Base-by-base conservation (phyloP, 2,329 filamentous ascomycete genomes). In the Diaporthe batatas region DNA sequence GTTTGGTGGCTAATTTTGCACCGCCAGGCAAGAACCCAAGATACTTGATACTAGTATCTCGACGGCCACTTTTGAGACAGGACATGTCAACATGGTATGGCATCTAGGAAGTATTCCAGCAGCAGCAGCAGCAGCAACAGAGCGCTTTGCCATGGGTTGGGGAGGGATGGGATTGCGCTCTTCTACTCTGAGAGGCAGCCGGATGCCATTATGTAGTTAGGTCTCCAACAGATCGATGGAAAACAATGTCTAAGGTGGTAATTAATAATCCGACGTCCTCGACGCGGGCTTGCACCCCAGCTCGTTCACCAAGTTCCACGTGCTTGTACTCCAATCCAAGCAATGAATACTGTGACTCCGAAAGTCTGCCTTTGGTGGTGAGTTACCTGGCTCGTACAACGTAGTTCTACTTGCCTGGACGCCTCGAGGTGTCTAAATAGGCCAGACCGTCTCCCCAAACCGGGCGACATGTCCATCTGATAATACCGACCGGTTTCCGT, bases 151-250 rank as follows among this genome's bases (percentile, higher is more conserved):
- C 55, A 57, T 29, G 55, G 68, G 55, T 18, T 21, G 29, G 44
- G 23, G 54, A 18, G 14, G 16, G 54, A 29, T 18, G 53, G 34
- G 39, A 49, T 42, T n/a, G 47, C 16, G 55, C 68, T 42, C 34
- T 25, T 68, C 54, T 62, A 54, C 42, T 57, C 59, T 47, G 42
- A 54, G 29, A 32, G 51, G 55, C 55, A 70, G 67, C 68, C 70
- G 44, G 73, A 62, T 74, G 62, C 58, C 39, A 67, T 71, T 54
- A 74, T 72, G 62, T 74, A 72, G 23, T 59, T 70, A 71, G 44
- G 54, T 58, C 54, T 55, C 67, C 36, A 69, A 69, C 67, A 67
- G 62, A 67, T 67, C 47, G 62, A 53, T 53, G 62, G 62, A 53
- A 62, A 72, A 39, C 54, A 72, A 69, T 69, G 64, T 62, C 70